Percentiles rank a stretch among this genome's conserved stretches.
These are phyloP conservation scores for Collybiopsis luxurians DNA, from an alignment of 768 basidiomycete genomes.

Conservation along the genomic window DNA sequence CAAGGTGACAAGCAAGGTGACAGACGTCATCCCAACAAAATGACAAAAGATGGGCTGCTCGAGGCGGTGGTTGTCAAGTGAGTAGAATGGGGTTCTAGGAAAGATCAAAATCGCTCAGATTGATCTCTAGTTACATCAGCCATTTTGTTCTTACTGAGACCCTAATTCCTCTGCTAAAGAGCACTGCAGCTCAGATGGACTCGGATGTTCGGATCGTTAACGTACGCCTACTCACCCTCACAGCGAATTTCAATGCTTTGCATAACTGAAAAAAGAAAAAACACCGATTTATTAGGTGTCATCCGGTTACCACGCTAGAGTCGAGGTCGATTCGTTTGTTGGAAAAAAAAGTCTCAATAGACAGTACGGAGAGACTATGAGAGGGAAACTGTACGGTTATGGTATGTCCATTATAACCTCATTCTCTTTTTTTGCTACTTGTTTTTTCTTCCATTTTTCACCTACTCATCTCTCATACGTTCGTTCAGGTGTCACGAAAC, in stretches of 20 bases:
- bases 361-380: constrained; percentile 1
- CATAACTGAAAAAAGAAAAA: background rate
- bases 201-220: constrained; percentile 63
- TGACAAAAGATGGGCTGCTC: constrained; percentile 18
- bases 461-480: no score
- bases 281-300: constrained; percentile 7
- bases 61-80: constrained; percentile 38
- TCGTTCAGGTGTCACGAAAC: constrained; percentile 13
- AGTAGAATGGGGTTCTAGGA: no score
- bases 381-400: constrained; percentile 4
- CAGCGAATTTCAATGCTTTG: background rate
- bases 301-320: constrained; percentile 9
- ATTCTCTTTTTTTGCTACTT: background rate
- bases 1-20: background rate
- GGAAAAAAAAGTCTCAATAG: constrained; percentile 12
- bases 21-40: constrained; percentile 10
- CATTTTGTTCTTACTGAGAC: constrained; percentile 54
- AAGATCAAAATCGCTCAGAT: constrained; percentile 13
- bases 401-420: constrained; percentile 2
- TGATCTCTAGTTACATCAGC: constrained; percentile 41
- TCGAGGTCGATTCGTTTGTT: constrained; percentile 8
- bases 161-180: constrained; percentile 49
- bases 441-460: background rate
- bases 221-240: constrained; percentile 31
- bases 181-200: constrained; percentile 42